Percentiles rank a stretch among this genome's conserved stretches.
Evolutionary conservation across 192 early-diverging fungal species (phyloP).

Genomic region (Kickxella alabastrina): DNA sequence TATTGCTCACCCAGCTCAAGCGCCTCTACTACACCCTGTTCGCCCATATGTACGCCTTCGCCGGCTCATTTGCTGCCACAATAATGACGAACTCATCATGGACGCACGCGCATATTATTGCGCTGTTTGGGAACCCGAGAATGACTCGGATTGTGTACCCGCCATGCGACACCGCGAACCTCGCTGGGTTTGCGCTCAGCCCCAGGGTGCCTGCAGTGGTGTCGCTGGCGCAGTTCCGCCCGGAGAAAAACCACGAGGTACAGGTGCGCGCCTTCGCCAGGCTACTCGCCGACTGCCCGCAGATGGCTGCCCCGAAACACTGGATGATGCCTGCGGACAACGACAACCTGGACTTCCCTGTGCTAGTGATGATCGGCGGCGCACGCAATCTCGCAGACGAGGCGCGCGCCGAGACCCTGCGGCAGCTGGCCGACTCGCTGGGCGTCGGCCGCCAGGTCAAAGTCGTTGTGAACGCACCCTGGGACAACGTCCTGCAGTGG

Average conservation of each 20-base stretch:
- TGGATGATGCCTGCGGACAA: constrained; percentile 12
- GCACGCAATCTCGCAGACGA: constrained; percentile 77
- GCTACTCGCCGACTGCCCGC: constrained; percentile 60
- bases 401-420: constrained; percentile 59
- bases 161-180: constrained; percentile 79
- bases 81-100: constrained; percentile 97
- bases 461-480: constrained; percentile 81
- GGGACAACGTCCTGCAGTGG: constrained; percentile 60
- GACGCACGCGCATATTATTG: constrained; percentile 87
- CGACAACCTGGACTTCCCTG: constrained; percentile 11
- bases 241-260: constrained; percentile 88
- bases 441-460: constrained; percentile 66
- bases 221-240: constrained; percentile 94
- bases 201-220: constrained; percentile 62
- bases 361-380: constrained; percentile 82
- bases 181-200: constrained; percentile 56
- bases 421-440: constrained; percentile 46
- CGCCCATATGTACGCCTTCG: constrained; percentile 68
- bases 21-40: constrained; percentile 74
- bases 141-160: constrained; percentile 78
- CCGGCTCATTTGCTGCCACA: constrained; percentile 73
- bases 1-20: constrained; percentile 33
- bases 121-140: constrained; percentile 66
- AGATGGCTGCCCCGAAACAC: constrained; percentile 24
- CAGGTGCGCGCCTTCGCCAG: constrained; percentile 74